Base-by-base conservation (phyloP, 805 yeast species). In the Wickerhamiella bombiphila region DNA sequence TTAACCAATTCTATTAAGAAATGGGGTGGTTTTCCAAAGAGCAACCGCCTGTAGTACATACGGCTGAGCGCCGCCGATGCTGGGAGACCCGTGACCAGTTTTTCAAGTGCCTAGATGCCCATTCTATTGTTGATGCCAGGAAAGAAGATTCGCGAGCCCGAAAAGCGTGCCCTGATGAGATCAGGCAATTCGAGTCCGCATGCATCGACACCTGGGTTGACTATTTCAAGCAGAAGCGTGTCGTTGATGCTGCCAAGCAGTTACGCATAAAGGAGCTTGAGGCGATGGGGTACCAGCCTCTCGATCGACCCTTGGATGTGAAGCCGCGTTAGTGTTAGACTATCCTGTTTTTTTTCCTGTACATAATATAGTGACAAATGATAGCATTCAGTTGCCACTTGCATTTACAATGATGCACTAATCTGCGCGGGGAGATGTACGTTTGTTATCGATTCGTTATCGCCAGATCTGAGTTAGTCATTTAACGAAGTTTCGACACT, bases 221-320 rank as follows among this genome's bases (percentile, higher is more conserved):
- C 42, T 85, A 86, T 56, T 86, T 88, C 65, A 88, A 85, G 54
- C 88, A 83, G 57, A 86, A 85, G 57, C 71, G 95, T 49, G 78
- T 75, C 29, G 76, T 74, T 42, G 94, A 83, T 48, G 61, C 72
- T 44, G 72, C 73, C 49, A 75, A 78, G 57, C 79, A 72, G 45
- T 65, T 68, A 46, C 76, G 80, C 57, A 57, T 82, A 50, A 68
- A 68, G 39, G 75, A 79, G 54, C 73, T 82, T 49, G 82, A 78
- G 52, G 74, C 70, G 15, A 74, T 75, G 45, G 82, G 83, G 19
- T 50, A 47, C 42, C 38, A 40, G 37, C 47, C 55, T 3, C 38
- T 50, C 30, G 45, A 49, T 28, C 15, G 40, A 16, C 43, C 45
- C 13, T 40, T 48, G 21, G 42, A 42, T 29, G 45, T 45, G 20